Percentiles rank a stretch among this genome's conserved stretches.
Conservation (phyloP, 257 asterid genomes). For the Jacaranda copaia region DNA sequence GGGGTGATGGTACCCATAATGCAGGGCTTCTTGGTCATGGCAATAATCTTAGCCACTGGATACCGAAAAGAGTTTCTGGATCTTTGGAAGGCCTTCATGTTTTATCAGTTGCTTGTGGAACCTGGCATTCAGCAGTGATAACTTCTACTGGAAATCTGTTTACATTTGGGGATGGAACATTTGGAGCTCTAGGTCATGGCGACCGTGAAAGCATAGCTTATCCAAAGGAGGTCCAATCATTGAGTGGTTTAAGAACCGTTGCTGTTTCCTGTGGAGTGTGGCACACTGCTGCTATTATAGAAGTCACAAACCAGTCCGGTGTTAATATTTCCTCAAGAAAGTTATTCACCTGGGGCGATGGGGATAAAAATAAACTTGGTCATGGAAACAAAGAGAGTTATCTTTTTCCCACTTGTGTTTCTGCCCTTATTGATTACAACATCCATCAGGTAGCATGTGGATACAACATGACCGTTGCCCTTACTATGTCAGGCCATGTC, state of each 20-base stretch:
- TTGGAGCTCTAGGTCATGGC: constrained; percentile 93
- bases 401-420: constrained; percentile 80
- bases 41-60: constrained; percentile 90
- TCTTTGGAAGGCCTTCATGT: constrained; percentile 87
- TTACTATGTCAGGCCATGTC: constrained; percentile 85
- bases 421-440: constrained; percentile 80
- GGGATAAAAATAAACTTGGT: constrained; percentile 80
- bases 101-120: constrained; percentile 81
- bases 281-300: constrained; percentile 96
- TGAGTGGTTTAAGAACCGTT: constrained; percentile 70
- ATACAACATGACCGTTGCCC: constrained; percentile 67
- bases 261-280: constrained; percentile 88
- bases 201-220: constrained; percentile 58
- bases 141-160: constrained; percentile 75
- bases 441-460: constrained; percentile 88
- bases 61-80: constrained; percentile 82
- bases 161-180: constrained; percentile 91
- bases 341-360: constrained; percentile 96
- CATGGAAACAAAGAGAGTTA: constrained; percentile 80
- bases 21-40: constrained; percentile 95
- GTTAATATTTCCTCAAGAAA: constrained; percentile 63
- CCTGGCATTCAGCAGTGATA: constrained; percentile 92
- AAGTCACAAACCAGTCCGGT: constrained; percentile 62
- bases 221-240: constrained; percentile 76
- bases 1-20: constrained; percentile 95